phyloP scores from a whole-genome alignment of 805 yeast genomes.

The Zygosaccharomyces bailii region DNA sequence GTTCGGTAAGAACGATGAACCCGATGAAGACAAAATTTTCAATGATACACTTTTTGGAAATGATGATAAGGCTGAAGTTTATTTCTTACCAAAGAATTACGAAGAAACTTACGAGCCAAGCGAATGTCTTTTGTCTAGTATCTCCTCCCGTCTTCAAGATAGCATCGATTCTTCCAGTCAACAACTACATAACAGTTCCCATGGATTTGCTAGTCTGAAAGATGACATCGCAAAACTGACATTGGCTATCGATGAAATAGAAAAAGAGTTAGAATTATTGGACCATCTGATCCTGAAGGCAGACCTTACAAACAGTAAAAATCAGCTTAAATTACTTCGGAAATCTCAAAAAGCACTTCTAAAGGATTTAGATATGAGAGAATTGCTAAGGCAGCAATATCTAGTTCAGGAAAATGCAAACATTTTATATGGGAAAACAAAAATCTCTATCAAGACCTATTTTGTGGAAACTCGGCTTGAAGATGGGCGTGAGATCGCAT shows the following conservation, averaged over 20 bases:
- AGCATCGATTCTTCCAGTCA: slow-evolving; percentile 1
- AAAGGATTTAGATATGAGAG: slow-evolving; percentile 70
- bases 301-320: slow-evolving; percentile 71
- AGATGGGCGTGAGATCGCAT: slow-evolving; percentile 55
- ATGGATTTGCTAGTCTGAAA: slow-evolving; percentile 38
- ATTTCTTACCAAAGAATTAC: slow-evolving; percentile 1
- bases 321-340: slow-evolving; percentile 62
- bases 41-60: slow-evolving; percentile 16
- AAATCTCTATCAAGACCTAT: slow-evolving; percentile 46
- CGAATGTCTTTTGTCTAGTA: slow-evolving; percentile 22
- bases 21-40: slow-evolving; percentile 12
- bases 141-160: neutral
- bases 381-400: slow-evolving; percentile 72
- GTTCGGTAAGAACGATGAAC: slow-evolving; percentile 18
- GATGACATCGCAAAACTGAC: slow-evolving; percentile 63
- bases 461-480: slow-evolving; percentile 46
- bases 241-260: slow-evolving; percentile 53
- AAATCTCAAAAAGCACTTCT: slow-evolving; percentile 66
- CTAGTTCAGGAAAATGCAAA: slow-evolving; percentile 80
- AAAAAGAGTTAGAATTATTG: slow-evolving; percentile 60
- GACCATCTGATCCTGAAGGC: slow-evolving; percentile 74
- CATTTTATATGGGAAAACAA: slow-evolving; percentile 65
- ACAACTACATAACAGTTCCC: slow-evolving; percentile 12
- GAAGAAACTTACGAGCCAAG: slow-evolving; percentile 18
- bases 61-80: slow-evolving; percentile 7